Base-by-base conservation (phyloP, 192 early-diverging fungal genomes). In the Coemansia asiatica region DNA sequence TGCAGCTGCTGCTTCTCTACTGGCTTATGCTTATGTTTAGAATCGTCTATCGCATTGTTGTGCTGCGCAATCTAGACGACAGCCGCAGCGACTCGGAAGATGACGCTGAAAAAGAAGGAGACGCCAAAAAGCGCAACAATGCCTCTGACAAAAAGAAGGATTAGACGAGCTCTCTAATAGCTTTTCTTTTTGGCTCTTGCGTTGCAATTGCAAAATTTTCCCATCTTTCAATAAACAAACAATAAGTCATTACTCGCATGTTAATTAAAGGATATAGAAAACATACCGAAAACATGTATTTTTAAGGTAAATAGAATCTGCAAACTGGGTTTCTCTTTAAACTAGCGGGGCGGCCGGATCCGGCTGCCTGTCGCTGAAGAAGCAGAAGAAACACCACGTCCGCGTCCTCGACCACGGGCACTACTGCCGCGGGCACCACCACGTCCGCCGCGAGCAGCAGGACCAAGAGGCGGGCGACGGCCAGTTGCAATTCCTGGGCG, bases 41-140 rank as follows among this genome's bases (percentile, higher is more conserved):
- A 36, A 85, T 91, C 19, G 69, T 88, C 38, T 75, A 83, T 67
- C 85, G 84, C 76, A 81, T 90, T 25, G 48, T 86, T 22, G 81
- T 82, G 47, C 68, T 78, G 12, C 73, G 75, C 7, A 84, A 77
- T 60, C 84, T 84, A 6, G 83, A 82, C 21, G 90, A 91, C 73
- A 87, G 83, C 21, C 85, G 90, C 33, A 90, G 89, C 48, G 90
- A 90, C 33, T 83, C 86, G 56, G 90, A 91, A 75, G 77, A 70
- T 33, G 63, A 31, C 22, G 76, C 73, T 36, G 60, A 44, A 2
- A 13, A 16, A 16, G 40, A 44, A 13, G 40, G 40, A 2, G 40
- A 44, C 15, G 40, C 40, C 2, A 54, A 18, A 23, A 36, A 19
- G 56, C 31, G 28, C 28, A 64, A 27, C 28, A 64, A 53, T 36